These are phyloP conservation scores for Cajanus cajan DNA, from an alignment of 306 rosid genomes.

Conservation along the genomic window DNA sequence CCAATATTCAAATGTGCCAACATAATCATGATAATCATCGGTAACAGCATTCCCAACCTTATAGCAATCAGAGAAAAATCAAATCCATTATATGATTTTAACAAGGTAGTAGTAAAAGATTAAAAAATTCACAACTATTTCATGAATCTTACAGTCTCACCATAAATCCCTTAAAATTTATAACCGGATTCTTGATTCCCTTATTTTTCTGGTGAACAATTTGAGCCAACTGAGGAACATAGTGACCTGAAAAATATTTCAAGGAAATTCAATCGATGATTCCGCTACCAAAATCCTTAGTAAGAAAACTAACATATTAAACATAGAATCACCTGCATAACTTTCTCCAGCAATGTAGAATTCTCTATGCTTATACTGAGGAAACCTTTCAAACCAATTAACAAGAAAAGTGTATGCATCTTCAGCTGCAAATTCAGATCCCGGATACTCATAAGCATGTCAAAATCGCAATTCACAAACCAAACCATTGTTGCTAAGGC, in stretches of 20 bases:
- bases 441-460: constrained; percentile 16
- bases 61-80: constrained; percentile 24
- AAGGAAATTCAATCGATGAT: background rate
- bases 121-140: constrained; percentile 1
- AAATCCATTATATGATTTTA: constrained; percentile 11
- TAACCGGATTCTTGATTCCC: constrained; percentile 68
- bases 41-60: constrained; percentile 97
- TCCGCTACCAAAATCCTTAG: background rate
- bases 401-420: constrained; percentile 82
- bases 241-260: constrained; percentile 67
- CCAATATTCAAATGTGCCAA: constrained; percentile 95
- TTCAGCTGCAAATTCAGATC: constrained; percentile 62
- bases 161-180: constrained; percentile 87
- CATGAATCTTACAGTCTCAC: constrained; percentile 48
- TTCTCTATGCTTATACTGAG: constrained; percentile 85
- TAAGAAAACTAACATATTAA: background rate
- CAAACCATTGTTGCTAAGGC: background rate
- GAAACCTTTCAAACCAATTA: constrained; percentile 96
- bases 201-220: constrained; percentile 64
- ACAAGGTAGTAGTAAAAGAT: background rate
- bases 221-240: constrained; percentile 89
- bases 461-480: background rate
- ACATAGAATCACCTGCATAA: constrained; percentile 73
- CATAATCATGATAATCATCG: constrained; percentile 80
- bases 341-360: constrained; percentile 97